phyloP scores from a whole-genome alignment of 179 eudicot species.

The Pouteria campechiana region DNA sequence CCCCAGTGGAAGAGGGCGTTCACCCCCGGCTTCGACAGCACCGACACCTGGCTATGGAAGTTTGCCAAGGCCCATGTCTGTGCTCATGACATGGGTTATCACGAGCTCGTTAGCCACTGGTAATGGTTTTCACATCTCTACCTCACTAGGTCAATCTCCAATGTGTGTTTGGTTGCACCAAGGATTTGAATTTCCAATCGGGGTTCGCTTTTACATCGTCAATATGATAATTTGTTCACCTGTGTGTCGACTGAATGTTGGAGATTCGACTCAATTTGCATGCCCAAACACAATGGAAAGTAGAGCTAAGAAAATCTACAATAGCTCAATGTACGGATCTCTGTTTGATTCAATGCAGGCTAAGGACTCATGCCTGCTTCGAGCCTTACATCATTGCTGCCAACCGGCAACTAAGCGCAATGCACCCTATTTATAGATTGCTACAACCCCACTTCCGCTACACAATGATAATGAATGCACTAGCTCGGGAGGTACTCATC shows the following conservation, averaged over 20 bases:
- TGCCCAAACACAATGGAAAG: no score
- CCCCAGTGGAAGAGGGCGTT: slow-evolving; percentile 60
- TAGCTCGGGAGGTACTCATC: slow-evolving; percentile 74
- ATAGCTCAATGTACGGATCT: no score
- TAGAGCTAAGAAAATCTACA: no score
- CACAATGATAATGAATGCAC: slow-evolving; percentile 62
- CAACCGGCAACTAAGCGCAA: slow-evolving; percentile 65
- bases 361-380: slow-evolving; percentile 46
- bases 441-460: slow-evolving; percentile 96
- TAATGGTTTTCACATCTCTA: no score
- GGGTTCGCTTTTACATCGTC: no score
- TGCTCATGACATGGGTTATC: slow-evolving; percentile 35
- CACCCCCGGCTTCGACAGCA: slow-evolving; percentile 72
- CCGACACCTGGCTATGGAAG: slow-evolving; percentile 77
- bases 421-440: slow-evolving; percentile 94
- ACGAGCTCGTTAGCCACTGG: slow-evolving; percentile 44
- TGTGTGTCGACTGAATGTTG: no score
- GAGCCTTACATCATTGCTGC: slow-evolving; percentile 71
- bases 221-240: no score
- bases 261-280: no score
- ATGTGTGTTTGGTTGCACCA: no score
- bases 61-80: slow-evolving; percentile 60
- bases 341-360: no score
- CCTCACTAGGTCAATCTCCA: no score
- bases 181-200: no score